Evolutionary conservation across 1,284 basidiomycete genomes (phyloP).

Genomic region (Rhizoctonia solani): DNA sequence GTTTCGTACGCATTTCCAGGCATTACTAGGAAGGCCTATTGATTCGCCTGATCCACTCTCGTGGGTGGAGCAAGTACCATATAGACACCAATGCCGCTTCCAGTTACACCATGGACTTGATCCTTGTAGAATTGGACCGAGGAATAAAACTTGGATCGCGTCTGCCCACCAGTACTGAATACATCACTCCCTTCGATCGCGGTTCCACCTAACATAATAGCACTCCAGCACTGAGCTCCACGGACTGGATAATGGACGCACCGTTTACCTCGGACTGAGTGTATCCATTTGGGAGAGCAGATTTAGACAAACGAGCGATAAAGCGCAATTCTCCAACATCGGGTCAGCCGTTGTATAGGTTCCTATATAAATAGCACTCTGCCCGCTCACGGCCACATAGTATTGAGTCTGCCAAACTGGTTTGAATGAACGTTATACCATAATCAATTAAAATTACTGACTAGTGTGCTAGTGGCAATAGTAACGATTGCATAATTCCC

Average conservation of each 20-base stretch:
- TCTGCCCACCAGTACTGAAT: conserved; percentile 21
- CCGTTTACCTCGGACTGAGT: conserved; percentile 48
- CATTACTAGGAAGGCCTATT: conserved; percentile 43
- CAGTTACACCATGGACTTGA: conserved; percentile 30
- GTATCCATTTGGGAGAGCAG: conserved; percentile 50
- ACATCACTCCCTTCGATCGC: conserved; percentile 36
- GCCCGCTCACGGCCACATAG: conserved; percentile 27
- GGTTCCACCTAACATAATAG: neutral
- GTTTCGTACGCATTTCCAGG: conserved; percentile 51
- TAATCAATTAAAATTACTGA: neutral
- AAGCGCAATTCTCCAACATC: conserved; percentile 54
- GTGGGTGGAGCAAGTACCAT: conserved; percentile 1
- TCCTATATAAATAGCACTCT: conserved; percentile 33
- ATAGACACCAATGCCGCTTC: conserved; percentile 9
- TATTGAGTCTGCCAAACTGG: conserved; percentile 11
- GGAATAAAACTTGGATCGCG: conserved; percentile 33
- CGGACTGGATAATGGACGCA: no score
- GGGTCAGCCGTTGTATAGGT: conserved; percentile 45
- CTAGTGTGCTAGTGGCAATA: conserved; percentile 3
- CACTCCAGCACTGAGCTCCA: no score
- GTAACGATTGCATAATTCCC: conserved; percentile 34
- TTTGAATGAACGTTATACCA: neutral
- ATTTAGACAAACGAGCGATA: conserved; percentile 54
- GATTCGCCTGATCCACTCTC: neutral
- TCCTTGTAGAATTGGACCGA: conserved; percentile 34